A percentile compares a stretch with the other conserved stretches of the same genome.
Evolutionary conservation across 768 basidiomycete genomes (phyloP).

Genomic region (Infundibulicybe gibba): DNA sequence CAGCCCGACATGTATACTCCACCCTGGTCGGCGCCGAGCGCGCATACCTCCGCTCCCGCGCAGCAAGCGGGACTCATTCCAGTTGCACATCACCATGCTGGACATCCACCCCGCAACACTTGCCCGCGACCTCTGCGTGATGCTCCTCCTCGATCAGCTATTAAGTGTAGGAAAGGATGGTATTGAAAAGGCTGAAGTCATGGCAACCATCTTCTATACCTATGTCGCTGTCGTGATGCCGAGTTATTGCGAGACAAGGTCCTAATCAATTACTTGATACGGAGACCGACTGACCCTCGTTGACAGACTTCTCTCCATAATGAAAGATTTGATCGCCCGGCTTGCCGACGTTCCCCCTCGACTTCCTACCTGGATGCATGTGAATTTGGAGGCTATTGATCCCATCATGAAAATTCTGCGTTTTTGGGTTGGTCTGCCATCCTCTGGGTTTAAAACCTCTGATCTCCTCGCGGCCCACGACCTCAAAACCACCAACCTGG

Average conservation of each 20-base stretch:
- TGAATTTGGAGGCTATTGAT: slow-evolving; percentile 10
- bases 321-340: slow-evolving; percentile 5
- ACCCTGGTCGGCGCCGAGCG: slow-evolving; percentile 18
- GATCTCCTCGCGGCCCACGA: too few species aligned
- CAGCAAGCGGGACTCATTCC: slow-evolving; percentile 10
- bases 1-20: slow-evolving; percentile 20
- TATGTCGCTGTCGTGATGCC: slow-evolving; percentile 17
- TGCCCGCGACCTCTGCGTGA: slow-evolving; percentile 17
- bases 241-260: slow-evolving; percentile 14
- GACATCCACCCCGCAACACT: slow-evolving; percentile 20
- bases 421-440: slow-evolving; percentile 8
- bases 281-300: background rate
- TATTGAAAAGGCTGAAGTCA: slow-evolving; percentile 10
- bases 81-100: slow-evolving; percentile 17
- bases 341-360: slow-evolving; percentile 8
- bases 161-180: slow-evolving; percentile 4
- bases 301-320: slow-evolving; percentile 8
- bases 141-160: slow-evolving; percentile 16
- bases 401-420: slow-evolving; percentile 10
- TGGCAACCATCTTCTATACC: slow-evolving; percentile 19
- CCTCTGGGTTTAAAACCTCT: too few species aligned
- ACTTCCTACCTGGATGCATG: slow-evolving; percentile 17
- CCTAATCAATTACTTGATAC: too few species aligned
- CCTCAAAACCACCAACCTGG: too few species aligned
- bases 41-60: slow-evolving; percentile 11